Base-by-base conservation (phyloP, 768 basidiomycete genomes). In the Floccularia luteovirens region DNA sequence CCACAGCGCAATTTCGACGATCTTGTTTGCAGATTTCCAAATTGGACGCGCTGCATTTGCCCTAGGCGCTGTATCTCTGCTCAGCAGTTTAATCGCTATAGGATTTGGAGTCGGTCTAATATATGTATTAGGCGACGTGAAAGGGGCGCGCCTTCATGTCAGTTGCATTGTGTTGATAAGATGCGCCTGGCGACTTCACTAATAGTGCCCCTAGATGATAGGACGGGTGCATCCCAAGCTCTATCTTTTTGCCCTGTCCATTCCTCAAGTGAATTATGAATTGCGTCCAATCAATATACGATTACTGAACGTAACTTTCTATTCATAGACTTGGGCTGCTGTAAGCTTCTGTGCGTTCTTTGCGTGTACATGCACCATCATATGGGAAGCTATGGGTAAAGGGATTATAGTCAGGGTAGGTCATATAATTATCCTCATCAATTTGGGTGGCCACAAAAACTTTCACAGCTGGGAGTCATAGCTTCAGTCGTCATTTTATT, bases 71-170 rank as follows among this genome's bases (percentile, higher is more conserved):
- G 23, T 45, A 7, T 40, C 44, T 24, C 28, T 45, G n/a, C 24
- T 45, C 3, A 45, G 44, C 34, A 45, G 44, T 30, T 36, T 45
- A 14, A 45, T 45, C 16, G 32, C 44, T 7, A 45, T 34, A 14
- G 44, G 44, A 5, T 45, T 45, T 28, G 44, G 44, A 24, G 44
- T 45, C n/a, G 44, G 44, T 4, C 28, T 45, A 8, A 45, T 45
- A 13, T 45, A 45, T 20, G 44, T 45, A 13, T 19, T 45, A 28
- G 44, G 44, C 14, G 44, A 45, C 25, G 13, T 45, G 21, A 37
- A 19, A 12, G 44, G 44, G 8, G 28, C 39, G 14, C 32, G 44
- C 24, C 39, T 34, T 22, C 44, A 45, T 17, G 44, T 45, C 12
- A 17, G 39, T 37, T n/a, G 25, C 4, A 14, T n/a, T n/a, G n/a